These are phyloP conservation scores for Lasiosphaeriaceae sp. DNA, from an alignment of 495 filamentous ascomycete genomes.

Conservation along the genomic window DNA sequence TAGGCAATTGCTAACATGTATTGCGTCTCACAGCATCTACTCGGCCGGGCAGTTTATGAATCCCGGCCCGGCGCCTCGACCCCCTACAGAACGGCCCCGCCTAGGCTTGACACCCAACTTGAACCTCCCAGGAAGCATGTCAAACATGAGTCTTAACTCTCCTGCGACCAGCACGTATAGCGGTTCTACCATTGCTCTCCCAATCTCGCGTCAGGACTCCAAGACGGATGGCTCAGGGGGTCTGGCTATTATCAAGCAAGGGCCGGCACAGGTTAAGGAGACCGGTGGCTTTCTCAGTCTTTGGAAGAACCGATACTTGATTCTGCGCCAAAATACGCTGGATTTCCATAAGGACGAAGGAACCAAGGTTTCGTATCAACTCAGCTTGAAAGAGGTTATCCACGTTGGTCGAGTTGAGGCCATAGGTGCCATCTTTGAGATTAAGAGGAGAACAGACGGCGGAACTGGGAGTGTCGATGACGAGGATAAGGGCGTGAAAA, in stretches of 20 bases:
- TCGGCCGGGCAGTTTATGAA: conserved; percentile 85
- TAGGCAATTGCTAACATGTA: conserved; percentile 17
- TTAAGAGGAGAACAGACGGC: conserved; percentile 68
- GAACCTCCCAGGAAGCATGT: conserved; percentile 74
- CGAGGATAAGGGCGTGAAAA: conserved; percentile 73
- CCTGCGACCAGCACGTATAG: conserved; percentile 53
- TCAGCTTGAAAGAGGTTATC: conserved; percentile 78
- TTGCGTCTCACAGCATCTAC: conserved; percentile 50
- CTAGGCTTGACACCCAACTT: conserved; percentile 69
- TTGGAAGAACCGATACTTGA: conserved; percentile 86
- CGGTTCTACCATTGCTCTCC: conserved; percentile 63
- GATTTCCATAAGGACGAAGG: conserved; percentile 90
- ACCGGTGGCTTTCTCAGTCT: conserved; percentile 73
- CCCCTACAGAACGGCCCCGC: conserved; percentile 78
- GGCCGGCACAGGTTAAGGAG: conserved; percentile 80
- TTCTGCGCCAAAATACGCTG: conserved; percentile 80
- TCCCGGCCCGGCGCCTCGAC: conserved; percentile 87
- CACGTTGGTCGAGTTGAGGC: conserved; percentile 82
- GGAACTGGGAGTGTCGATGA: conserved; percentile 56
- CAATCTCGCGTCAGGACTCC: conserved; percentile 58
- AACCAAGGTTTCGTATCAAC: conserved; percentile 73
- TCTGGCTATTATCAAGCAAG: conserved; percentile 79
- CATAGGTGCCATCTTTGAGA: conserved; percentile 82
- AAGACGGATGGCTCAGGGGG: conserved; percentile 60
- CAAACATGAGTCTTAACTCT: conserved; percentile 66